Percentiles rank a stretch among this genome's conserved stretches.
Conservation (phyloP, 768 basidiomycete species). For the Lentinula raphanica region DNA sequence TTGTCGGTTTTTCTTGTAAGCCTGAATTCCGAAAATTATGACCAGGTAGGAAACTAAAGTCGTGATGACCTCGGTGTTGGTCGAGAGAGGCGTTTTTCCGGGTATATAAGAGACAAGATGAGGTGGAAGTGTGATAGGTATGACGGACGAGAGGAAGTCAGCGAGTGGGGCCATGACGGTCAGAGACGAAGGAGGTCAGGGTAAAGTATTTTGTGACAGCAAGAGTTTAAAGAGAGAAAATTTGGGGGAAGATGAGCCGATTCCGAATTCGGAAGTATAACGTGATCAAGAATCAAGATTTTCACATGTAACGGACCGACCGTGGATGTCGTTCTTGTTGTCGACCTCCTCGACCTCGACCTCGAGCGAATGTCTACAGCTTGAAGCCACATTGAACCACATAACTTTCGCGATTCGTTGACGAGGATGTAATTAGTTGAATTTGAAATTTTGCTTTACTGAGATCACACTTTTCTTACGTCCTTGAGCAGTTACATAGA, state of each 20-base stretch:
- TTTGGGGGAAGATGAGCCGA: not conserved
- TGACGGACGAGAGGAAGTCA: conserved; percentile 57
- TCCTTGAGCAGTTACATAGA: no score
- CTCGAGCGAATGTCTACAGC: no score
- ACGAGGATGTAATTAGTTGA: no score
- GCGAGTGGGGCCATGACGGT: conserved; percentile 66
- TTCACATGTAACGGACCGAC: not conserved
- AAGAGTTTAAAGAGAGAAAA: conserved; percentile 4
- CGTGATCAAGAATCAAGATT: not conserved
- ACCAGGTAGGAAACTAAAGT: conserved; percentile 78
- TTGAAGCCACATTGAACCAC: no score
- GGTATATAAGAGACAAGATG: conserved; percentile 61
- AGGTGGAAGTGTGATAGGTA: conserved; percentile 54
- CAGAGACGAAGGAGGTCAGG: conserved; percentile 16
- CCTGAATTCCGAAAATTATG: conserved; percentile 80
- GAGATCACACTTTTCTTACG: no score
- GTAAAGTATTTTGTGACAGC: conserved; percentile 17
- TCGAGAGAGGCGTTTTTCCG: conserved; percentile 79
- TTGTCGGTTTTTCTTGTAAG: conserved; percentile 74
- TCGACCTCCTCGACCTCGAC: no score
- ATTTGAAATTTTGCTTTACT: no score
- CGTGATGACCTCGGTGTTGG: conserved; percentile 64
- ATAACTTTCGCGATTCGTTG: no score
- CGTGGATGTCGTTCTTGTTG: no score
- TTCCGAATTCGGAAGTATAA: not conserved